Evolutionary conservation across 192 early-diverging fungal genomes (phyloP), one percentile per base, ranked within the genome.

Genomic region (Coemansia sp.): DNA sequence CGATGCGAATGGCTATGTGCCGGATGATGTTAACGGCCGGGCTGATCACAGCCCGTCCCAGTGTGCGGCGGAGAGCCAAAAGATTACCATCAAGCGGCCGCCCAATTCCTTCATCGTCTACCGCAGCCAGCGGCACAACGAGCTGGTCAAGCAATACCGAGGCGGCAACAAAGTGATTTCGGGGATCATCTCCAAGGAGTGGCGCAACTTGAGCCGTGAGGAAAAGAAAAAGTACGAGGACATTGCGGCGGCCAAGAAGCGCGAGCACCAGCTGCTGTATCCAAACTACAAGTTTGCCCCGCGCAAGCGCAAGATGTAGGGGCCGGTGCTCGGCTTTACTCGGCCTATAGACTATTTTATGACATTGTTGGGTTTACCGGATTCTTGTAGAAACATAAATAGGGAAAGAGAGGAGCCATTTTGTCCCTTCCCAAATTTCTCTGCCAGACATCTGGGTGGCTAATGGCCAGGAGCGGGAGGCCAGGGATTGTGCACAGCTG

Each of bases 91-190:
- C 42, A 73, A 73, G 51, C 47, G 69, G 5, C 69, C 69, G 33
- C 69, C 69, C 14, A 73, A 73, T 37, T 57, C 69, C 38, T 73
- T 73, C 47, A 73, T 73, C 54, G 56, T 73, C 16, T 73, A 66
- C 30, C 56, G 69, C 18, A 65, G 69, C 42, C 35, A 54, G 16
- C 69, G 58, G 5, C 69, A 73, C 38, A 73, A 54, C 16, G 69
- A 73, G 42, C 30, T 65, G 16, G 69, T 73, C 11, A 73, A 57
- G 28, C 38, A 50, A 25, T 62, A 62, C 43, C 47, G 48, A 19
- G 69, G 69, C 25, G 69, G 69, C 20, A 73, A 73, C 51, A 73
- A 66, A 35, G 69, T 73, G 16, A 53, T 73, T 7, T 73, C 69
- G 9, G 46, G 54, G 4, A 73, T 73, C 3, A 65, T 73, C 35